Percentiles rank a stretch among this genome's conserved stretches.
Conservation (phyloP, 2,329 filamentous ascomycete genomes). For the Aspergillus sojae region DNA sequence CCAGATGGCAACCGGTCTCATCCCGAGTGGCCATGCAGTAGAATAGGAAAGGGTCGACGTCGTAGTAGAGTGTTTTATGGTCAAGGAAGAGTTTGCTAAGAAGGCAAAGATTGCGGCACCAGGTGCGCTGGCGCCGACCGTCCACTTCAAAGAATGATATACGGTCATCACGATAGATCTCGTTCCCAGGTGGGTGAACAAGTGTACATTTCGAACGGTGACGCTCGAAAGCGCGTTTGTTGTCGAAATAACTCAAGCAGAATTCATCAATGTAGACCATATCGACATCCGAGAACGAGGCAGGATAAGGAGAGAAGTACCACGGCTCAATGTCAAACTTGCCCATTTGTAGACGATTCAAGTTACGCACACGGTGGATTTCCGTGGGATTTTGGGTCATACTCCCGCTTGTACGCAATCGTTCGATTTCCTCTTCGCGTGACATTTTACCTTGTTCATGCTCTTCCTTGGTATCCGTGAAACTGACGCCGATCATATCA, state of each 20-base stretch:
- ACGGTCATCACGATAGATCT: conserved; percentile 90
- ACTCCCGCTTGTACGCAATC: conserved; percentile 87
- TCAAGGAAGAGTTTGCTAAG: conserved; percentile 97
- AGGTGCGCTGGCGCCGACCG: conserved; percentile 94
- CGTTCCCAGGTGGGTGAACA: conserved; percentile 92
- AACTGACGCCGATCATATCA: conserved; percentile 46
- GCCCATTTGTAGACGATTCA: conserved; percentile 93
- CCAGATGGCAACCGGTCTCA: conserved; percentile 89
- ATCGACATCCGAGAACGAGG: conserved; percentile 83
- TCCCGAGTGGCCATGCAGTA: conserved; percentile 97
- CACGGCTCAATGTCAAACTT: conserved; percentile 90
- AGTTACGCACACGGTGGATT: conserved; percentile 91
- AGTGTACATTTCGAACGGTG: conserved; percentile 90
- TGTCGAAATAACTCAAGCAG: conserved; percentile 87
- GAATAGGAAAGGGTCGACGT: conserved; percentile 95
- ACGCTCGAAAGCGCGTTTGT: conserved; percentile 77
- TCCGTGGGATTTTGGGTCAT: conserved; percentile 99
- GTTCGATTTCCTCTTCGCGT: conserved; percentile 92
- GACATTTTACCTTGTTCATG: conserved; percentile 50
- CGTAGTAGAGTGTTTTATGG: conserved; percentile 97
- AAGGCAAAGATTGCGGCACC: conserved; percentile 95
- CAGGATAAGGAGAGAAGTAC: conserved; percentile 98
- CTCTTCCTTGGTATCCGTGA: conserved; percentile 27
- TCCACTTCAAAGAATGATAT: conserved; percentile 98
- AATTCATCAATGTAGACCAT: conserved; percentile 97